These are phyloP conservation scores for Sphagnum fallax DNA, from an alignment of 228 moss, liverwort and hornwort genomes.

Conservation along the genomic window DNA sequence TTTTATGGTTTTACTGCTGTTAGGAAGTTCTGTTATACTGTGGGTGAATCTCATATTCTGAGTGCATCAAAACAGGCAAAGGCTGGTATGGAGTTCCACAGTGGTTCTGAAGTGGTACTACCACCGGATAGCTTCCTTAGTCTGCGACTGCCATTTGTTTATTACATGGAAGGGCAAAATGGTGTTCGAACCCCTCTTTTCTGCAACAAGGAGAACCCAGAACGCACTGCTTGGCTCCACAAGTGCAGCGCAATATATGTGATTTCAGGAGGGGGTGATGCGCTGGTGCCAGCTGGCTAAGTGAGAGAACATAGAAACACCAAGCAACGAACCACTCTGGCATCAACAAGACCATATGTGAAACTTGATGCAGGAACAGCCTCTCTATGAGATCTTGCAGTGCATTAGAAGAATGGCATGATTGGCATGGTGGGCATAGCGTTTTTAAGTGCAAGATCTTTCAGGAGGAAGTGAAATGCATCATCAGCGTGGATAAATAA, in stretches of 20 bases:
- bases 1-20: too few relatives aligned
- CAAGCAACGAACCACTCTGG: not conserved
- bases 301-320: not conserved
- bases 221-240: conserved; percentile 89
- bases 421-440: too few relatives aligned
- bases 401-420: too few relatives aligned
- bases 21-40: too few relatives aligned
- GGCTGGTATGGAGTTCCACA: conserved; percentile 20
- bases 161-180: conserved; percentile 54
- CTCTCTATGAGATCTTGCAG: too few relatives aligned
- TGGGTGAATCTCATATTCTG: not conserved
- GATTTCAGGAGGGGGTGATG: conserved; percentile 25
- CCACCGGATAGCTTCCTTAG: conserved; percentile 97
- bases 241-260: conserved; percentile 79
- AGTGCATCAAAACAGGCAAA: conserved; percentile 30
- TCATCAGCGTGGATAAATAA: too few relatives aligned
- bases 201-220: conserved; percentile 61
- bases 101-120: conserved; percentile 65
- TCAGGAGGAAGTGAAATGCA: too few relatives aligned
- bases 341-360: too few relatives aligned
- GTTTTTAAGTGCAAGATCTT: too few relatives aligned
- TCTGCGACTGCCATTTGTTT: conserved; percentile 88
- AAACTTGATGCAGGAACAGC: too few relatives aligned
- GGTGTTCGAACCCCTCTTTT: conserved; percentile 39
- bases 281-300: not conserved